Evolutionary conservation across 2,329 filamentous ascomycete species (phyloP), one percentile per base, ranked within the genome.

Genomic region (Aureobasidium sp.): DNA sequence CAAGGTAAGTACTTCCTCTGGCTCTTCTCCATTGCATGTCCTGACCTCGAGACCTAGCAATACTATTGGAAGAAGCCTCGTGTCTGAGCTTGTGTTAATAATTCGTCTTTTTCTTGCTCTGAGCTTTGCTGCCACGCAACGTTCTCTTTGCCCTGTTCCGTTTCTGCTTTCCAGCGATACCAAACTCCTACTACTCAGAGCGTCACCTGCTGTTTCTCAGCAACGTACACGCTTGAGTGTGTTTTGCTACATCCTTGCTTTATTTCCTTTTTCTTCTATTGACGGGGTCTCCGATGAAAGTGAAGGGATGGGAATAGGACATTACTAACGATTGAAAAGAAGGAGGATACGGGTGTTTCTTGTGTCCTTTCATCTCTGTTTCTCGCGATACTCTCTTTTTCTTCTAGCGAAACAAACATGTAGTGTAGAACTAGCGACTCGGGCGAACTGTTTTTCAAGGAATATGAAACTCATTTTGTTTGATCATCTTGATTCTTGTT

Each of bases 1-100:
- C 77, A 97, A 97, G 90, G 93, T 97, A 83, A 72, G 79, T 74
- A 65, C 34, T 27, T 20, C 14, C 15, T 9, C 14, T n/a, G 3
- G 2, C 34, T n/a, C 29, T 51, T 20, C 7, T 39, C 6, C 11
- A 31, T 14, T 39, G 22, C 41, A 20, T 27, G 9, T 42, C 20
- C 51, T 53, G 22, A 60, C 25, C 22, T 8, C 31, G 14, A 1
- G 15, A 39, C 11, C 37, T 22, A 65, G 64, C 64, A 65, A 65
- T 65, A 65, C 53, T 65, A 59, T 22, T 65, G 64, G 64, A 65
- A 65, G 60, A 64, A 64, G 62, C 64, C 64, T 47, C 61, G 61
- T 34, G 49, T 48, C 51, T 55, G 57, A 60, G 34, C 56, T 48
- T 48, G 44, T 59, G 56, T 59, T 47, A 9, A 20, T 49, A 48